These are phyloP conservation scores for Penicillium sp. DNA, from an alignment of 2,329 filamentous ascomycete species.

Conservation along the genomic window DNA sequence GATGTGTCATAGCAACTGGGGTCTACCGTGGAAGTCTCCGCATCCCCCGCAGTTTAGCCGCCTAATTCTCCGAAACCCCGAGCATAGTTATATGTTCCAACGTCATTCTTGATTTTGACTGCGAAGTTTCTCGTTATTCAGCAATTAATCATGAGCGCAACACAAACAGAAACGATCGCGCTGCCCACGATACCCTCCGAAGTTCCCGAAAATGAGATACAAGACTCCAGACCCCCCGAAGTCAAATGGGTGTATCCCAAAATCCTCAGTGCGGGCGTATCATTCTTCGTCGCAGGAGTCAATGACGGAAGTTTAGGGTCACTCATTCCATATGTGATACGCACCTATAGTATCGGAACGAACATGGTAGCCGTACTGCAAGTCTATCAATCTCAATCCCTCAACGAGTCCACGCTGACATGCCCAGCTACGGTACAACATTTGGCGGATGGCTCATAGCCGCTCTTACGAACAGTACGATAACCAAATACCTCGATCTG, in stretches of 20 bases:
- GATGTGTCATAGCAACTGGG: background rate
- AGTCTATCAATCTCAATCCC: slow-evolving; percentile 13
- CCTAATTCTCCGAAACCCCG: background rate
- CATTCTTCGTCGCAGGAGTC: slow-evolving; percentile 66
- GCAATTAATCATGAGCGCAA: slow-evolving; percentile 10
- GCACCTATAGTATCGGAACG: slow-evolving; percentile 56
- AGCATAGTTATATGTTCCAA: too few species aligned
- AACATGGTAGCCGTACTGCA: slow-evolving; percentile 55
- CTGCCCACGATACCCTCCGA: slow-evolving; percentile 4
- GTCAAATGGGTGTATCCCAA: slow-evolving; percentile 42
- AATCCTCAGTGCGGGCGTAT: slow-evolving; percentile 58
- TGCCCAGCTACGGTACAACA: slow-evolving; percentile 53
- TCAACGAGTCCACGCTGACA: background rate
- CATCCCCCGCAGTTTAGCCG: background rate
- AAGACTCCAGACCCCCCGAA: background rate
- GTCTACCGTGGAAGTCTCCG: background rate
- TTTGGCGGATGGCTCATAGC: slow-evolving; percentile 63
- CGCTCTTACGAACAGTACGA: slow-evolving; percentile 53
- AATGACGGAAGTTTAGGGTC: slow-evolving; percentile 67
- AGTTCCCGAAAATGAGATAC: background rate
- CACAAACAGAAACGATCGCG: slow-evolving; percentile 12
- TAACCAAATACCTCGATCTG: slow-evolving; percentile 55
- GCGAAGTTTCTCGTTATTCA: background rate
- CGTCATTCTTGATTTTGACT: background rate
- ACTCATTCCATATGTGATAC: slow-evolving; percentile 63